Evolutionary conservation across 768 basidiomycete species (phyloP).

Genomic region (Boletus pseudopeckii): DNA sequence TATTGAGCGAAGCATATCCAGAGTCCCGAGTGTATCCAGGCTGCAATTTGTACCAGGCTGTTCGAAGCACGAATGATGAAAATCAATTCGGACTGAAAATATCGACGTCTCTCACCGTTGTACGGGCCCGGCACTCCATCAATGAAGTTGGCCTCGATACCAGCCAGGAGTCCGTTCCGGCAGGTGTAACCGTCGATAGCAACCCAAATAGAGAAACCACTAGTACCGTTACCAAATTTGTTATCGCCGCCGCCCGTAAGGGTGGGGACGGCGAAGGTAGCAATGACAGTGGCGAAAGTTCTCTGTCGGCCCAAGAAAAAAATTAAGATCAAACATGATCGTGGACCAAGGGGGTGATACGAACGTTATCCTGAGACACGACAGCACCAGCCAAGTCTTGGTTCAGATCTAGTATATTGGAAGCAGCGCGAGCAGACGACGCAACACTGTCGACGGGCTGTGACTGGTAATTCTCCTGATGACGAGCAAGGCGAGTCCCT

Average conservation of each 20-base stretch:
- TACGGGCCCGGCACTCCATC: background rate
- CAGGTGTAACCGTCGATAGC: conserved; percentile 22
- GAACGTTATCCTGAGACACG: conserved; percentile 5
- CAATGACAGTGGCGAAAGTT: conserved; percentile 18
- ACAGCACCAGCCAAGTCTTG: conserved; percentile 21
- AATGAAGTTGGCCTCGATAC: conserved; percentile 5
- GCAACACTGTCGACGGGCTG: conserved; percentile 4
- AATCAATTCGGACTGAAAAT: background rate
- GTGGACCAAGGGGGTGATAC: background rate
- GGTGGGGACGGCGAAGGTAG: conserved; percentile 19
- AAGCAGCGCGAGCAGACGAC: background rate
- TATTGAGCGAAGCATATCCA: conserved; percentile 4
- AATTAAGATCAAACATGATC: background rate
- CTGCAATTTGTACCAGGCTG: conserved; percentile 22
- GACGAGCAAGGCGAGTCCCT: too few species aligned
- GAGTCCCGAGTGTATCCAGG: conserved; percentile 5
- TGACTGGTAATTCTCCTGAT: too few species aligned
- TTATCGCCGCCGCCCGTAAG: conserved; percentile 1
- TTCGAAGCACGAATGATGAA: background rate
- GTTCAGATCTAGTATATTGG: conserved; percentile 2
- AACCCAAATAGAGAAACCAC: conserved; percentile 18
- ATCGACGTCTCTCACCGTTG: conserved; percentile 5
- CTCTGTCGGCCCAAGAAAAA: conserved; percentile 2
- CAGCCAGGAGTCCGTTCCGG: conserved; percentile 14
- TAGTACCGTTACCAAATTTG: too few species aligned